Evolutionary conservation across 257 asterid genomes (phyloP).

Genomic region (Plectranthus barbatus): DNA sequence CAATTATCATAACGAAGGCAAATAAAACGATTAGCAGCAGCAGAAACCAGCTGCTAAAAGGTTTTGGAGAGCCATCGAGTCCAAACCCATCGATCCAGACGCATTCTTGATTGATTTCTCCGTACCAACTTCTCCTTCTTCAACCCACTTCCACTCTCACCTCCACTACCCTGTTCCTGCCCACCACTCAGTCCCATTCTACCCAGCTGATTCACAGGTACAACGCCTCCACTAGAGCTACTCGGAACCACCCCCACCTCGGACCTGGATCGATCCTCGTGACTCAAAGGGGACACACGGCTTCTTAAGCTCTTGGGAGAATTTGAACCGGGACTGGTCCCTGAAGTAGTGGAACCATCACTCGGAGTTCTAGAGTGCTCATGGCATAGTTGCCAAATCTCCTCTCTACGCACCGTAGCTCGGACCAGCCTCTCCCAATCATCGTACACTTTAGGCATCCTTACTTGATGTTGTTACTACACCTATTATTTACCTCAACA

Average conservation of each 20-base stretch:
- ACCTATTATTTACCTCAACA: no score
- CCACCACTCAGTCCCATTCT: no score
- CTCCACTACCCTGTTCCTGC: no score
- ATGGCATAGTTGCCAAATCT: conserved; percentile 19
- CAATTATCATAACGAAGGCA: no score
- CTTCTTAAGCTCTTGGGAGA: neutral
- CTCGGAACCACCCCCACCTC: neutral
- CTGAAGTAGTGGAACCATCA: conserved; percentile 14
- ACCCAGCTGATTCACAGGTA: neutral
- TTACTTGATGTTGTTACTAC: no score
- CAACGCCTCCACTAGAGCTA: neutral
- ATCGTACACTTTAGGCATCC: conserved; percentile 19
- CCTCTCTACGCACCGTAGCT: conserved; percentile 13
- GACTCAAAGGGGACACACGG: neutral
- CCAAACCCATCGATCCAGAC: conserved; percentile 17
- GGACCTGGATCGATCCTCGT: neutral
- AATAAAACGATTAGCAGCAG: no score
- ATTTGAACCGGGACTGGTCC: neutral
- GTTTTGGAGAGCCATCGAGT: conserved; percentile 20
- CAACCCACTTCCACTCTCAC: neutral
- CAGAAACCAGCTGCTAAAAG: no score
- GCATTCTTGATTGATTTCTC: conserved; percentile 12
- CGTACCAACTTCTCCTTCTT: neutral
- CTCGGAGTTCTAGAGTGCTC: conserved; percentile 31
- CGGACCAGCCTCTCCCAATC: conserved; percentile 31